These are phyloP conservation scores for Solidago caesia DNA, from an alignment of 129 eudicot genomes.

Conservation along the genomic window DNA sequence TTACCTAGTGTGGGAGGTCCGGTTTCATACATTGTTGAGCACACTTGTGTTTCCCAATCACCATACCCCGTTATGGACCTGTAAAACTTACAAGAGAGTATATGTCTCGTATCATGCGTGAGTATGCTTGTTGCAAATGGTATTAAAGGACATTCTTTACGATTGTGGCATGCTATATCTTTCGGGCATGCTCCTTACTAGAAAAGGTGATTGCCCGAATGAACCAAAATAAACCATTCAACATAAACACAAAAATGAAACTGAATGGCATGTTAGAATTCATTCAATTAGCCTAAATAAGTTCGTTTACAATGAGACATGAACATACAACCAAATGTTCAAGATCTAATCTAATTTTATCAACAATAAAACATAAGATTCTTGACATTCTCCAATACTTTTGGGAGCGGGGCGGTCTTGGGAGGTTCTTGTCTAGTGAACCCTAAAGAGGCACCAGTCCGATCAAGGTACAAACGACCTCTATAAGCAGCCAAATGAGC, in stretches of 20 bases:
- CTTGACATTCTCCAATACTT: slow-evolving; percentile 76
- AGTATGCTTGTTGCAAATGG: too few species aligned
- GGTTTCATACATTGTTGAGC: too few species aligned
- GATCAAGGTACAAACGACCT: slow-evolving; percentile 80
- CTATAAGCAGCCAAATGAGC: slow-evolving; percentile 97
- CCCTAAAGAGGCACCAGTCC: slow-evolving; percentile 36
- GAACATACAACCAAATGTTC: slow-evolving; percentile 7
- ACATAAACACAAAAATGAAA: neutral
- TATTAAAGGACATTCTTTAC: too few species aligned
- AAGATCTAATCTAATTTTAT: slow-evolving; percentile 1
- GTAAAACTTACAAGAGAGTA: too few species aligned
- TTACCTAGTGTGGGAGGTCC: too few species aligned
- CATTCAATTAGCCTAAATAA: neutral
- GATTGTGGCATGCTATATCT: too few species aligned
- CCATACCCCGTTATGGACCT: too few species aligned
- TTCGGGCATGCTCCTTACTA: too few species aligned
- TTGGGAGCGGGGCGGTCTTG: slow-evolving; percentile 69
- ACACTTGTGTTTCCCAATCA: too few species aligned
- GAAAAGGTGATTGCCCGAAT: neutral
- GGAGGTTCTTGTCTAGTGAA: slow-evolving; percentile 39
- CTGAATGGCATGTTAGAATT: neutral
- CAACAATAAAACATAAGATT: slow-evolving; percentile 90
- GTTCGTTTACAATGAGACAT: neutral
- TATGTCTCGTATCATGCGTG: too few species aligned
- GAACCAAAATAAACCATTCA: neutral